Evolutionary conservation across 2,329 filamentous ascomycete species (phyloP).

Genomic region (Chrysosporium keratinophilum): DNA sequence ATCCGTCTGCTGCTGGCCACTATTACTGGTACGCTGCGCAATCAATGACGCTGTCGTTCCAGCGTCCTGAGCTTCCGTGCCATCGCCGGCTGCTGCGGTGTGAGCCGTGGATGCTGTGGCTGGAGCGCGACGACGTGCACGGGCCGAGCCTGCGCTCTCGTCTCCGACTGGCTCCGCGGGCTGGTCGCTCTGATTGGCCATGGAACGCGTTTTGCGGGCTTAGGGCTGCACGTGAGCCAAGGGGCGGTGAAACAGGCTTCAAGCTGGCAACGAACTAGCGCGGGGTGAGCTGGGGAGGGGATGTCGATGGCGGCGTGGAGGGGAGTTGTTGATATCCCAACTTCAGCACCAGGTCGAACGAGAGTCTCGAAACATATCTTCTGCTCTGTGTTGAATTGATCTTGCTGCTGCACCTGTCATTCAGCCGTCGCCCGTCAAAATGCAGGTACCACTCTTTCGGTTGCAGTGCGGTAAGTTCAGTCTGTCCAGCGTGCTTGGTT

Average conservation of each 20-base stretch:
- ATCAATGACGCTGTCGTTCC: constrained; percentile 1
- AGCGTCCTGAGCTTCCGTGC: background rate
- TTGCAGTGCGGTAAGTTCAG: constrained; percentile 49
- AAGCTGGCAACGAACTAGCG: background rate
- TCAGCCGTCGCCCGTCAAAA: constrained; percentile 19
- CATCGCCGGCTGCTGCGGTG: background rate
- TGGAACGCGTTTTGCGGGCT: background rate
- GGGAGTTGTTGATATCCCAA: no score
- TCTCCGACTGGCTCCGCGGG: background rate
- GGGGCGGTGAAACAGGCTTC: background rate
- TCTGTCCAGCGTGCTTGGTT: background rate
- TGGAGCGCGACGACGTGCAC: background rate
- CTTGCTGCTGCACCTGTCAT: constrained; percentile 15
- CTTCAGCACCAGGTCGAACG: no score
- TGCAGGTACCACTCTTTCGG: constrained; percentile 74
- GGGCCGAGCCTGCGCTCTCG: background rate
- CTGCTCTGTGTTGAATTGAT: constrained; percentile 1
- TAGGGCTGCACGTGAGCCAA: constrained; percentile 1
- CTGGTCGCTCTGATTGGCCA: constrained; percentile 5
- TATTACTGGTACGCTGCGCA: background rate
- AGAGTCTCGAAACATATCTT: background rate
- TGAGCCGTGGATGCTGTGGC: background rate
- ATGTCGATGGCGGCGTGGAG: background rate
- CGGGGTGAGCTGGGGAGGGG: background rate
- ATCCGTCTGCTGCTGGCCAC: no score